These are phyloP conservation scores for Penicillium herquei DNA, from an alignment of 495 filamentous ascomycete species.

Conservation along the genomic window DNA sequence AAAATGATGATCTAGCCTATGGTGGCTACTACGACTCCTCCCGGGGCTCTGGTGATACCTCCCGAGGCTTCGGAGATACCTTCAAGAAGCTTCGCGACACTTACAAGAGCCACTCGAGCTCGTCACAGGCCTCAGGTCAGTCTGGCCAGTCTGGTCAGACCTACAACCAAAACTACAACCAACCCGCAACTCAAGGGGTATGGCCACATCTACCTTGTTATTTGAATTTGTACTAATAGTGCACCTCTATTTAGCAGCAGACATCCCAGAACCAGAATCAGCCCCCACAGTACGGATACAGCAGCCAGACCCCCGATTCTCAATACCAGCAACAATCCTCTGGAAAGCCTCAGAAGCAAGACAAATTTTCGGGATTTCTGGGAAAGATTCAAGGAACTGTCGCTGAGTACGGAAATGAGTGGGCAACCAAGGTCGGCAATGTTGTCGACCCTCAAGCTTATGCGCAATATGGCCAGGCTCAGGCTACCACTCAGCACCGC, in stretches of 20 bases:
- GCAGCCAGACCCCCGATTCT: slow-evolving; percentile 15
- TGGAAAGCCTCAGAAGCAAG: slow-evolving; percentile 37
- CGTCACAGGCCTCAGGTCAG: slow-evolving; percentile 15
- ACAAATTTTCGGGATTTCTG: slow-evolving; percentile 51
- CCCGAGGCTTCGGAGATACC: slow-evolving; percentile 55
- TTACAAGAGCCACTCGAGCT: slow-evolving; percentile 36
- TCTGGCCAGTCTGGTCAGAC: slow-evolving; percentile 12
- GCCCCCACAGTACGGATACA: slow-evolving; percentile 15
- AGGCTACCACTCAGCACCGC: slow-evolving; percentile 56
- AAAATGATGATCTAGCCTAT: slow-evolving; percentile 54
- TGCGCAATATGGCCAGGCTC: slow-evolving; percentile 44
- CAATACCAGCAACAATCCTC: slow-evolving; percentile 19
- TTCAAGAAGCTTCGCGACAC: slow-evolving; percentile 48
- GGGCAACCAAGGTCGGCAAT: slow-evolving; percentile 48
- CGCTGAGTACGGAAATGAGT: slow-evolving; percentile 47
- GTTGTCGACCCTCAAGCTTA: slow-evolving; percentile 51
- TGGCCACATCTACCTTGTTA: not conserved
- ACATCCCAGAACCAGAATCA: slow-evolving; percentile 8
- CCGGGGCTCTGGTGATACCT: slow-evolving; percentile 29
- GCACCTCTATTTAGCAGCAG: not conserved
- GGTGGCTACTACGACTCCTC: slow-evolving; percentile 48
- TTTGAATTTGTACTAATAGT: not conserved
- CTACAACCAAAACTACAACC: slow-evolving; percentile 11
- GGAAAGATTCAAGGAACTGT: slow-evolving; percentile 56
- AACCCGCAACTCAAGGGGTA: slow-evolving; percentile 12